Evolutionary conservation across 2,329 filamentous ascomycete genomes (phyloP).

Genomic region (Pseudomassariella vexata): DNA sequence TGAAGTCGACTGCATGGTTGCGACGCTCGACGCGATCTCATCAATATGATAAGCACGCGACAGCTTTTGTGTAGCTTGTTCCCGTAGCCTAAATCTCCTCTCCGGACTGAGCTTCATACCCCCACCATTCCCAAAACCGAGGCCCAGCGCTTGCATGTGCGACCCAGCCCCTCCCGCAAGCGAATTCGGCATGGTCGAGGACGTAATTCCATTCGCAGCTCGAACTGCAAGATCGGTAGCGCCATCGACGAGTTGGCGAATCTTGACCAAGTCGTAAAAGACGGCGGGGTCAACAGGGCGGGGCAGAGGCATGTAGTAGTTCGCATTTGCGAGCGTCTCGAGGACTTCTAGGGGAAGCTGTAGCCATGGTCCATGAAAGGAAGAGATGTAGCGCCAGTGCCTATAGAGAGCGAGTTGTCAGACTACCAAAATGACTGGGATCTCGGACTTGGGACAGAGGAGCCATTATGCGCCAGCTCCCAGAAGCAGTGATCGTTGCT

Average conservation of each 20-base stretch:
- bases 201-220: slow-evolving; percentile 67
- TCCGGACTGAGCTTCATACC: slow-evolving; percentile 67
- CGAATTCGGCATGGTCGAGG: slow-evolving; percentile 53
- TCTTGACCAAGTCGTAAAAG: slow-evolving; percentile 80
- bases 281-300: slow-evolving; percentile 73
- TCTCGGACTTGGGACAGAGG: no score
- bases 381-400: slow-evolving; percentile 81
- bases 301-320: slow-evolving; percentile 71
- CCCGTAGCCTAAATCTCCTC: slow-evolving; percentile 71
- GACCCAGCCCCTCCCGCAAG: slow-evolving; percentile 34
- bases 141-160: slow-evolving; percentile 35
- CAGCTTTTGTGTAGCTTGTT: slow-evolving; percentile 74
- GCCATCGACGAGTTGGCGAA: slow-evolving; percentile 73
- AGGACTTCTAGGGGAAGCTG: slow-evolving; percentile 74
- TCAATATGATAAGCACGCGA: slow-evolving; percentile 73
- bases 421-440: not conserved
- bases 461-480: no score
- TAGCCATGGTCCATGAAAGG: slow-evolving; percentile 79
- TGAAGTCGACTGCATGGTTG: slow-evolving; percentile 75
- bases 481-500: no score
- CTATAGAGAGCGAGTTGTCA: slow-evolving; percentile 33
- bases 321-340: slow-evolving; percentile 71
- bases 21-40: slow-evolving; percentile 77
- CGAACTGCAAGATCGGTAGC: slow-evolving; percentile 72
- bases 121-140: slow-evolving; percentile 54